These are phyloP conservation scores for Crucihimalaya himalaica DNA, from an alignment of 345 rosid species.

Conservation along the genomic window DNA sequence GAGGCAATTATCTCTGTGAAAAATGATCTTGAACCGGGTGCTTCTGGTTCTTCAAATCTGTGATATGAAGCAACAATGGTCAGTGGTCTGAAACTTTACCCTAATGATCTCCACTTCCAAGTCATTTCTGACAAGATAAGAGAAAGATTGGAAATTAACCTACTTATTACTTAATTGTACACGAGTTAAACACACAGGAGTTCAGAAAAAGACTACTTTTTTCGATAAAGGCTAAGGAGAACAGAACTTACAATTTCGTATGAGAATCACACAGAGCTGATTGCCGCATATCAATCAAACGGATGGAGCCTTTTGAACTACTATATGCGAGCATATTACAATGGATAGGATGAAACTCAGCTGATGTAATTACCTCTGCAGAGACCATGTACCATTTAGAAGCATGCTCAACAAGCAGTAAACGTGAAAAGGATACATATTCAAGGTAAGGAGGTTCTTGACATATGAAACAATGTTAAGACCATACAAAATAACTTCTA, in stretches of 20 bases:
- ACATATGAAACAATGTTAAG: not conserved
- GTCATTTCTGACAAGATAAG: conserved; percentile 1
- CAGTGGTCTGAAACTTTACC: conserved; percentile 9
- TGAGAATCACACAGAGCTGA: conserved; percentile 98
- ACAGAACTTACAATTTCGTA: conserved; percentile 76
- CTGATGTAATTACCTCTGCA: conserved; percentile 99
- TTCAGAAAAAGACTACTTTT: not conserved
- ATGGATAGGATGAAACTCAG: conserved; percentile 96
- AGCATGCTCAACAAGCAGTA: conserved; percentile 18
- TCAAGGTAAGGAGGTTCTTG: not conserved
- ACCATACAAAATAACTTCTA: not conserved
- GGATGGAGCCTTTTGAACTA: conserved; percentile 99
- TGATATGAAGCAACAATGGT: conserved; percentile 26
- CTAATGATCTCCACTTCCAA: not conserved
- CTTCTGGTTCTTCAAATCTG: conserved; percentile 98
- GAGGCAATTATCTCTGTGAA: conserved; percentile 99
- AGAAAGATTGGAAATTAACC: not conserved
- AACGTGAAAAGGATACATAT: not conserved
- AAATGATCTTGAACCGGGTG: conserved; percentile 90
- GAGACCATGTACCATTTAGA: conserved; percentile 29
- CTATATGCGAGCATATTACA: conserved; percentile 96
- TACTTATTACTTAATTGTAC: conserved; percentile 3
- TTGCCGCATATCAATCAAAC: conserved; percentile 96
- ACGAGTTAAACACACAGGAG: not conserved
- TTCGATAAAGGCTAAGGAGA: conserved; percentile 5